Evolutionary conservation across 2,329 filamentous ascomycete species (phyloP), one percentile per base, ranked within the genome.

Genomic region (Chaetomiaceae sp.): DNA sequence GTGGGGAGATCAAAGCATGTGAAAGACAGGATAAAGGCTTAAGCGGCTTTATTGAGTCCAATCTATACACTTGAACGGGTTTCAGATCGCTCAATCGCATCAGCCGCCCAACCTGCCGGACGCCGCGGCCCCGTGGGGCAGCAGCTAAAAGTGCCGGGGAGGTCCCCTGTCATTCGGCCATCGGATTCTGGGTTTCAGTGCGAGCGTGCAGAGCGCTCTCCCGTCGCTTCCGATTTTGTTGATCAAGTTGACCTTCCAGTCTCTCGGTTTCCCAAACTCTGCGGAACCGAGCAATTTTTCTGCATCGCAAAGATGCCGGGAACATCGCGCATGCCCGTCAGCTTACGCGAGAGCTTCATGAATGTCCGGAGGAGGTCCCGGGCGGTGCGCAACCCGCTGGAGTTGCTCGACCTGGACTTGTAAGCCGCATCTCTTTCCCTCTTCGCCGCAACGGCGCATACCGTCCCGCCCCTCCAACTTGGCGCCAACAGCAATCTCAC

Each of bases 321-420:
- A 66, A 83, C 81, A 56, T 87, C 85, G 62, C 79, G 85, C 65
- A 82, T 89, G 70, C 85, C 87, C 62, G 75, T 86, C 60, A 88
- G 84, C 73, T 74, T 89, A 69, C 79, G 85, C 63, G 85, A 86
- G 65, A 79, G 81, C 68, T 78, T 88, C 65, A 78, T 77, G 60
- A 76, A 73, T 58, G 81, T 83, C 65, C 53, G 53, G 39, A 84
- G 82, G 70, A 78, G 76, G 56, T 74, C 76, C 51, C 74, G 77
- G 56, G 77, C 50, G 9, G 40, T 78, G 43, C 75, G 74, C 53
- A 78, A 80, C 63, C 78, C 81, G 64, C 67, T 83, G 64, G 72
- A 81, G 56, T 69, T 85, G 38, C 65, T 88, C 58, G 89, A 86
- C 65, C 67, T 89, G 51, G 84, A 89, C 61, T 66, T 89, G 85